These are phyloP conservation scores for Ogataea sp. DNA, from an alignment of 805 yeast species.

Conservation along the genomic window DNA sequence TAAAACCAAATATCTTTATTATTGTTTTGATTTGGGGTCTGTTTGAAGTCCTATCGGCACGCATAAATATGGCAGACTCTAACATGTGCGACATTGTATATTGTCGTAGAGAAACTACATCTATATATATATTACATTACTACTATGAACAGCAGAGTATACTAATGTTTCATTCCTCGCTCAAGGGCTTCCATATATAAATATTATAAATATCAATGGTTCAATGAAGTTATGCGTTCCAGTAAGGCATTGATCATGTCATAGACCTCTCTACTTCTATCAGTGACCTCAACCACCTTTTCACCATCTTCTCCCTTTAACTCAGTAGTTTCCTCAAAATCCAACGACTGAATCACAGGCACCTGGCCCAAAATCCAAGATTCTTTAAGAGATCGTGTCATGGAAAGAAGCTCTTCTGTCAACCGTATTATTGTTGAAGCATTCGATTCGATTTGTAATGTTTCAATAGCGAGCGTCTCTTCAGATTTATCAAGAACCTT, in stretches of 20 bases:
- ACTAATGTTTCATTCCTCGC: too few species aligned
- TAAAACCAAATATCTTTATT: too few species aligned
- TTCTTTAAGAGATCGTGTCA: slow-evolving; percentile 43
- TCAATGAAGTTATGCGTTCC: not conserved
- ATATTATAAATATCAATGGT: too few species aligned
- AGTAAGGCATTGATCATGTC: not conserved
- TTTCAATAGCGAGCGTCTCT: slow-evolving; percentile 39
- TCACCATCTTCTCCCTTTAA: not conserved
- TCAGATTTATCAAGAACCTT: slow-evolving; percentile 23
- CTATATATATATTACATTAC: too few species aligned
- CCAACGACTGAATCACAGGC: slow-evolving; percentile 20
- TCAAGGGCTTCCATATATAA: too few species aligned
- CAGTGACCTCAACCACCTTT: not conserved
- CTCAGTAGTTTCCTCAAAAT: slow-evolving; percentile 5
- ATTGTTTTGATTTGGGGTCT: too few species aligned
- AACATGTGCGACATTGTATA: too few species aligned
- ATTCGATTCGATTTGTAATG: slow-evolving; percentile 46
- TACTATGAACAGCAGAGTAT: too few species aligned
- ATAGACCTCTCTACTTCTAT: not conserved
- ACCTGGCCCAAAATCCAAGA: slow-evolving; percentile 52
- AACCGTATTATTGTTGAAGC: slow-evolving; percentile 42
- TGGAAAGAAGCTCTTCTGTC: slow-evolving; percentile 42
- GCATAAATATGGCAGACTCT: too few species aligned
- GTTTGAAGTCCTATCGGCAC: too few species aligned
- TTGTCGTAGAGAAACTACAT: too few species aligned